A percentile compares a stretch with the other conserved stretches of the same genome.
Evolutionary conservation across 2,329 filamentous ascomycete genomes (phyloP).

Genomic region (Endothia cerciana): DNA sequence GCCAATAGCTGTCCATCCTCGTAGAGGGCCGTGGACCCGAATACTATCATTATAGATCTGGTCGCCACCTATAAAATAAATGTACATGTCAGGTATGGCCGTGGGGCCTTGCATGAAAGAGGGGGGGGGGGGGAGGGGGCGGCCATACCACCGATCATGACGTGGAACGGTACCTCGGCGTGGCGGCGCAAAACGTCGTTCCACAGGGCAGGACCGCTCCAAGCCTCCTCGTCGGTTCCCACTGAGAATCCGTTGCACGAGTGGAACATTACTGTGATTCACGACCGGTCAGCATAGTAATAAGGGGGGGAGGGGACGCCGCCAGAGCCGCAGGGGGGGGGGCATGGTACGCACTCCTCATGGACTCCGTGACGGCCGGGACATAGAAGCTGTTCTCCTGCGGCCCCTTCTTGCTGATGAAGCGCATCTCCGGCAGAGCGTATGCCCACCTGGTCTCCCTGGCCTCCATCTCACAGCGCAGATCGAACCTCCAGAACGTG

Average conservation of each 20-base stretch:
- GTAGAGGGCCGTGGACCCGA: slow-evolving; percentile 79
- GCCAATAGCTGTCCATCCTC: slow-evolving; percentile 79
- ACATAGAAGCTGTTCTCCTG: slow-evolving; percentile 78
- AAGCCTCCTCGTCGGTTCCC: slow-evolving; percentile 81
- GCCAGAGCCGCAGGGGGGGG: not conserved
- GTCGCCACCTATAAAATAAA: too few species aligned
- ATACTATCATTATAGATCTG: slow-evolving; percentile 97
- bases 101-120: too few species aligned
- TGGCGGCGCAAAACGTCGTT: slow-evolving; percentile 88
- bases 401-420: slow-evolving; percentile 59
- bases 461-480: slow-evolving; percentile 74
- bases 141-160: slow-evolving; percentile 95
- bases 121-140: too few species aligned
- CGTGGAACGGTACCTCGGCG: slow-evolving; percentile 81
- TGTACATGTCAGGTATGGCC: too few species aligned
- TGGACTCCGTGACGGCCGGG: slow-evolving; percentile 79
- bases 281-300: slow-evolving; percentile 9
- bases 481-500: slow-evolving; percentile 93
- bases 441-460: slow-evolving; percentile 81
- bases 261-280: slow-evolving; percentile 62
- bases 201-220: slow-evolving; percentile 92
- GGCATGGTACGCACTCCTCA: slow-evolving; percentile 81
- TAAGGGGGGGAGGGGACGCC: too few species aligned
- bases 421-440: slow-evolving; percentile 67
- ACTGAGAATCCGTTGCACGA: slow-evolving; percentile 97